Evolutionary conservation across 805 yeast species (phyloP).

Genomic region (Ogataea neopini): DNA sequence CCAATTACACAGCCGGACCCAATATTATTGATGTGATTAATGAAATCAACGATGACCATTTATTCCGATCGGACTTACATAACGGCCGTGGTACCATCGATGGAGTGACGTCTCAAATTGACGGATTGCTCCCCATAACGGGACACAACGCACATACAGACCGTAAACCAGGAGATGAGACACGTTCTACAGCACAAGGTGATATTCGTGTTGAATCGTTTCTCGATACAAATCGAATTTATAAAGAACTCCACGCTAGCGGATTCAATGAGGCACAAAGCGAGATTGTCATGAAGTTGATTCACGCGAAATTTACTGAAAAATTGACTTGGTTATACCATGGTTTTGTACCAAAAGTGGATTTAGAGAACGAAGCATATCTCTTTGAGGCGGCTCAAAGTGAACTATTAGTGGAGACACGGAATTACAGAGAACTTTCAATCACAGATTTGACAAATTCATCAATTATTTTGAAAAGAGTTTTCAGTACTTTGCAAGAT

Average conservation of each 20-base stretch:
- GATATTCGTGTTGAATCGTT: conserved; percentile 35
- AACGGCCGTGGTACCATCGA: conserved; percentile 6
- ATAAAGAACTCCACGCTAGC: conserved; percentile 48
- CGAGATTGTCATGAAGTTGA: conserved; percentile 52
- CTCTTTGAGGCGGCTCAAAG: conserved; percentile 90
- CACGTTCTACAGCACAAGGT: conserved; percentile 11
- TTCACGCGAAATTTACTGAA: conserved; percentile 37
- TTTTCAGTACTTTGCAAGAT: conserved; percentile 71
- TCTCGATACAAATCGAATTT: conserved; percentile 66
- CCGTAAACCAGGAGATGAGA: not conserved
- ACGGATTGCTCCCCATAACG: conserved; percentile 13
- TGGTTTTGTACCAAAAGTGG: conserved; percentile 56
- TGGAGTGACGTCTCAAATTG: conserved; percentile 15
- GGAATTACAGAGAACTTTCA: conserved; percentile 68
- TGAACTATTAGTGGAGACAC: conserved; percentile 78
- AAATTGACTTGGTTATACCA: conserved; percentile 47
- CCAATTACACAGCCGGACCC: conserved; percentile 21
- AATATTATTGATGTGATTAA: conserved; percentile 32
- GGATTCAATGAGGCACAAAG: conserved; percentile 67
- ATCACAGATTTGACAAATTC: conserved; percentile 65
- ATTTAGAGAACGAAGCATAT: conserved; percentile 84
- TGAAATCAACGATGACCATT: conserved; percentile 32
- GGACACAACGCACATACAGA: conserved; percentile 3
- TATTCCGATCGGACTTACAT: conserved; percentile 17
- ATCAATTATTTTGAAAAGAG: conserved; percentile 69